phyloP scores from a whole-genome alignment of 768 basidiomycete species.

The Mycena filopes region DNA sequence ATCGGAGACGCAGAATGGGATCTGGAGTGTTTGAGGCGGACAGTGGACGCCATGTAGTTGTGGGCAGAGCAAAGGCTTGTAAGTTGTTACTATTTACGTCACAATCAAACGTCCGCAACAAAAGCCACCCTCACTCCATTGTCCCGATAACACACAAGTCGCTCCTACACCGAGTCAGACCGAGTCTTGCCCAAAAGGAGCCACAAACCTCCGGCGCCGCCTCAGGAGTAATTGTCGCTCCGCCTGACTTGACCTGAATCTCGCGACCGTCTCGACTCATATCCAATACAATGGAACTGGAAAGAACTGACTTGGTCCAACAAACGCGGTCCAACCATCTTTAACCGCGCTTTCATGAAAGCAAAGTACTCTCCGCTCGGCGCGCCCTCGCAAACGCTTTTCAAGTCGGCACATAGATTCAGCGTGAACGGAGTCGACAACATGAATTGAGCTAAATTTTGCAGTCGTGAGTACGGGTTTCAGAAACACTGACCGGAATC shows the following conservation, averaged over 20 bases:
- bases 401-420: constrained; percentile 54
- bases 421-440: constrained; percentile 62
- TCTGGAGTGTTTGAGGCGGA: constrained; percentile 52
- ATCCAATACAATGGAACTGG: background rate
- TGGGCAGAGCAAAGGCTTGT: background rate
- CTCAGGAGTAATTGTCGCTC: constrained; percentile 5
- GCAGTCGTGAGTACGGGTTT: background rate
- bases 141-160: constrained; percentile 29
- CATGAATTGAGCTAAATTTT: constrained; percentile 40
- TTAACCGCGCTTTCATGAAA: constrained; percentile 46
- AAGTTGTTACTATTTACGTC: background rate
- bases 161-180: constrained; percentile 9
- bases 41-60: constrained; percentile 46
- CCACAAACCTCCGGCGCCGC: constrained; percentile 1
- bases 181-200: background rate
- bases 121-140: constrained; percentile 15
- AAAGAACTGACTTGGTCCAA: constrained; percentile 39
- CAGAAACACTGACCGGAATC: constrained; percentile 15
- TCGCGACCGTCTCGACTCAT: background rate
- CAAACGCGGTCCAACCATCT: constrained; percentile 36
- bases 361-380: constrained; percentile 37
- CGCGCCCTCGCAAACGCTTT: constrained; percentile 35
- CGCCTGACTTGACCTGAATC: constrained; percentile 14
- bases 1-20: constrained; percentile 62
- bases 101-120: constrained; percentile 16